Evolutionary conservation across 768 basidiomycete species (phyloP).

Genomic region (Artomyces pyxidatus): DNA sequence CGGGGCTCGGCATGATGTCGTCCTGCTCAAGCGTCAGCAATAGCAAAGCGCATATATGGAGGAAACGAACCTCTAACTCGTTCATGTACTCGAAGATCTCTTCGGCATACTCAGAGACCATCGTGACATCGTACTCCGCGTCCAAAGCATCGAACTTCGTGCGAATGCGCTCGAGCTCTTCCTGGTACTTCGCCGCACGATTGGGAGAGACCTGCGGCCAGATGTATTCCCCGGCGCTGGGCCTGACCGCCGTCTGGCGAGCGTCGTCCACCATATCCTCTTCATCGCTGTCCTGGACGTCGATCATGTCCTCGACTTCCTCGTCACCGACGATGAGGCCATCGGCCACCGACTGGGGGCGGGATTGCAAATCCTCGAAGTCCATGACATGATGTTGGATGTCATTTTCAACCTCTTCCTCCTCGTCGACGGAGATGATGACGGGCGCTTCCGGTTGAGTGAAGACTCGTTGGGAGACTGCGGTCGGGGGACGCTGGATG

Average conservation of each 20-base stretch:
- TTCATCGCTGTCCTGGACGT: conserved; percentile 34
- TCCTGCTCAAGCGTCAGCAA: conserved; percentile 41
- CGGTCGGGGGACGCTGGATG: conserved; percentile 28
- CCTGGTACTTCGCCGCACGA: conserved; percentile 46
- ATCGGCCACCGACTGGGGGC: conserved; percentile 34
- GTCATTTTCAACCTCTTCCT: conserved; percentile 21
- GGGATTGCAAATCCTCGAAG: conserved; percentile 33
- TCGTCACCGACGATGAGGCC: conserved; percentile 37
- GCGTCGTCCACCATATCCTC: conserved; percentile 39
- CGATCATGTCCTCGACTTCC: conserved; percentile 61
- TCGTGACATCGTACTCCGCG: conserved; percentile 76
- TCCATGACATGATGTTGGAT: conserved; percentile 48
- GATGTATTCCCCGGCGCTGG: conserved; percentile 19
- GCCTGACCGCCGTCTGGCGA: conserved; percentile 13
- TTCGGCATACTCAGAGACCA: conserved; percentile 98
- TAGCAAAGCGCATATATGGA: background rate
- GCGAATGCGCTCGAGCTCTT: conserved; percentile 60
- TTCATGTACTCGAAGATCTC: conserved; percentile 97
- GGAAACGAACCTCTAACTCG: conserved; percentile 70
- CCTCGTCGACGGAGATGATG: conserved; percentile 29
- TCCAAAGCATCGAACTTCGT: conserved; percentile 58
- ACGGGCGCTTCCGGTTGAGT: conserved; percentile 32
- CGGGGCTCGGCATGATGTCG: conserved; percentile 80
- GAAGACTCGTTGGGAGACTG: conserved; percentile 32
- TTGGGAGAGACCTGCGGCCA: conserved; percentile 75